Evolutionary conservation across 129 eudicot genomes (phyloP).

Genomic region (Sambucus nigra): DNA sequence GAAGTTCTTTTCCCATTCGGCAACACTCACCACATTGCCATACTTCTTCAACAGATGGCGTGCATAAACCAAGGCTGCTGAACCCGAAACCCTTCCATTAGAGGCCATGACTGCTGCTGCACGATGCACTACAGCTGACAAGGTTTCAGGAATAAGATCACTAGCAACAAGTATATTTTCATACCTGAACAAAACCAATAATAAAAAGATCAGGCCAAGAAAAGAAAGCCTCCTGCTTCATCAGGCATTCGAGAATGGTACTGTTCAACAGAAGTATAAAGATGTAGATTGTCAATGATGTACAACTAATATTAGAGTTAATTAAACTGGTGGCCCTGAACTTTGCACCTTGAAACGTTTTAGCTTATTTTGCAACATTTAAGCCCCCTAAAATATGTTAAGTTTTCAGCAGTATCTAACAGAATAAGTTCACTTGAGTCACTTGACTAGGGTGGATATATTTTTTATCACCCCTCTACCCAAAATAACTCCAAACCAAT

Average conservation of each 20-base stretch:
- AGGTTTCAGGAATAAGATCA: slow-evolving; percentile 86
- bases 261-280: no score
- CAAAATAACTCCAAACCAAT: no score
- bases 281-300: no score
- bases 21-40: slow-evolving; percentile 47
- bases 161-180: slow-evolving; percentile 78
- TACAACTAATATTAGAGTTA: no score
- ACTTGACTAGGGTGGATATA: no score
- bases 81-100: slow-evolving; percentile 65
- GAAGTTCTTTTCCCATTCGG: slow-evolving; percentile 77
- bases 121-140: slow-evolving; percentile 72
- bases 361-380: no score
- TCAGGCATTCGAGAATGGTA: neutral
- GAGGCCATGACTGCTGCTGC: slow-evolving; percentile 53
- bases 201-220: neutral
- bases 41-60: slow-evolving; percentile 71
- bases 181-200: slow-evolving; percentile 43
- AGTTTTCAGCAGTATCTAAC: no score
- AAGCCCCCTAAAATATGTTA: no score
- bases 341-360: no score
- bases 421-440: no score
- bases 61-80: slow-evolving; percentile 61
- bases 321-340: no score
- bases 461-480: no score
- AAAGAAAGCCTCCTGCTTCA: neutral